Percentiles rank a stretch among this genome's conserved stretches.
Conservation (phyloP, 192 early-diverging fungal species). For the Backusella parvicylindrica region DNA sequence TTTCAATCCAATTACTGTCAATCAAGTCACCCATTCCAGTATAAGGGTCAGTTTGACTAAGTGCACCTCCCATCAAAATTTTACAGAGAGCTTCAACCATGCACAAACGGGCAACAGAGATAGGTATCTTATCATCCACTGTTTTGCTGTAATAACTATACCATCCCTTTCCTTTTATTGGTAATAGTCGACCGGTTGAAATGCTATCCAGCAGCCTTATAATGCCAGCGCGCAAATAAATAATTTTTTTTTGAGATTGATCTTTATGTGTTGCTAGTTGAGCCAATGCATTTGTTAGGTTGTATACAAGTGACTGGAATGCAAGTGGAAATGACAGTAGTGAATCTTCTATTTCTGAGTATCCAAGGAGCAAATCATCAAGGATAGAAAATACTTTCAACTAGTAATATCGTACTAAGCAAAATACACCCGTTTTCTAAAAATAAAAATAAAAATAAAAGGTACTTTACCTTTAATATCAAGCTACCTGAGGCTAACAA, state of each 20-base stretch:
- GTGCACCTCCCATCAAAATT: slow-evolving; percentile 9
- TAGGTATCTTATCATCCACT: neutral
- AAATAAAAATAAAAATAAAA: neutral
- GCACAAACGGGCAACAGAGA: slow-evolving; percentile 9
- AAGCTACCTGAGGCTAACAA: slow-evolving; percentile 17
- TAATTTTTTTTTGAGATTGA: neutral
- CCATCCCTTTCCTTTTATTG: slow-evolving; percentile 7
- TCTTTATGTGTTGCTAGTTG: neutral
- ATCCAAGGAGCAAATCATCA: slow-evolving; percentile 18
- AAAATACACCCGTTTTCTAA: neutral
- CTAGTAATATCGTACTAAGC: neutral
- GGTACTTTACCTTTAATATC: slow-evolving; percentile 19
- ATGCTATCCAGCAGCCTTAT: slow-evolving; percentile 13
- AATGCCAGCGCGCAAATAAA: slow-evolving; percentile 4
- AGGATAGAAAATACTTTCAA: slow-evolving; percentile 19
- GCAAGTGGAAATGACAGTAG: slow-evolving; percentile 28
- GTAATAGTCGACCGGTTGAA: slow-evolving; percentile 11
- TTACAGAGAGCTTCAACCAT: slow-evolving; percentile 25
- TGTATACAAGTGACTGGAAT: slow-evolving; percentile 36
- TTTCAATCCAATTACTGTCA: neutral
- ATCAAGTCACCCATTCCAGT: neutral
- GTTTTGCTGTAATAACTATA: slow-evolving; percentile 1
- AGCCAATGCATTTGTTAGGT: slow-evolving; percentile 28
- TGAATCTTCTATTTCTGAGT: neutral
- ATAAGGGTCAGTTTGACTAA: slow-evolving; percentile 10